Base-by-base conservation (phyloP, 805 yeast genomes). In the Pichia pseudocactophila region DNA sequence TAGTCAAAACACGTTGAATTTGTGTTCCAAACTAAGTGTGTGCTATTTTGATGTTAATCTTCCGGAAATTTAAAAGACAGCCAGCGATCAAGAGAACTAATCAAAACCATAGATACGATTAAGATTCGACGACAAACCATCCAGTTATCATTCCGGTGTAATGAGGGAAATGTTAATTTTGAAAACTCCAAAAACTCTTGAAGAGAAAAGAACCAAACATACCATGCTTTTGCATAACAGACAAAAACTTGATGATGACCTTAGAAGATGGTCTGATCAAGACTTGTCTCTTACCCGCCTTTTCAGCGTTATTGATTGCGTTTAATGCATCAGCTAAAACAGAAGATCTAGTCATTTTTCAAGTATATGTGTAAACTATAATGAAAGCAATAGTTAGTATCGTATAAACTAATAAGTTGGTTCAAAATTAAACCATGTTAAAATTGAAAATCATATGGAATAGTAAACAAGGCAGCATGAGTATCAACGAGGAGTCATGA, bases 231-330 rank as follows among this genome's bases (percentile, higher is more conserved):
- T 89, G 97, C 86, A 89, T 89, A 62, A 89, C 97, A 67, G 86
- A 78, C 70, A 89, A 78, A 75, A 88, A 90, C 76, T 88, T 90
- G 83, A 89, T 78, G 76, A 89, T 88, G 65, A 89, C 97, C 82
- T 89, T 89, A 66, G 97, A 89, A 45, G 97, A 87, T 58, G 97
- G 97, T 82, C 97, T 86, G 73, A 89, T 82, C 67, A 89, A 74
- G 62, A 89, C 97, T 78, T 89, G 97, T 78, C 97, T 85, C 79
- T 89, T 90, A 74, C 97, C 97, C 71, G 96, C 82, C 74, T 88
- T 90, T 77, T 90, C 97, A 74, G 97, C 97, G 73, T 90, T 89
- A 90, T 89, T 88, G 74, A 89, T 89, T 64, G 96, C 82, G 75
- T 90, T 90, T 66, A 89, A 82, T 69, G 97, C 97, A 78, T 89